These are phyloP conservation scores for Aquilaria agallochum DNA, from an alignment of 441 rosid genomes.

Conservation along the genomic window DNA sequence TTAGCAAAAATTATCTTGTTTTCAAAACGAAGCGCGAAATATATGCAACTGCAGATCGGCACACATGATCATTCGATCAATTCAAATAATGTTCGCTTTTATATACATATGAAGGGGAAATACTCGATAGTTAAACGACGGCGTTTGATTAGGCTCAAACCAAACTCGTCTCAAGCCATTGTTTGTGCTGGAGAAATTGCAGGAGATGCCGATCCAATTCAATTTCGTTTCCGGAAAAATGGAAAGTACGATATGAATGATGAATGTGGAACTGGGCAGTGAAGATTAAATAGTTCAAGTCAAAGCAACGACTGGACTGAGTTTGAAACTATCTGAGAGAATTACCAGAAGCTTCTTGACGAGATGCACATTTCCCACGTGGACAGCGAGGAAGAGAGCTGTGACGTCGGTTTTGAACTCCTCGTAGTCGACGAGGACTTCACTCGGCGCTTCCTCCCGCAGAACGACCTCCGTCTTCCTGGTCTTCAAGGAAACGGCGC, in stretches of 20 bases:
- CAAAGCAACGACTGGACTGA: conserved; percentile 12
- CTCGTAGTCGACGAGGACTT: conserved; percentile 61
- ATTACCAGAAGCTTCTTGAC: conserved; percentile 81
- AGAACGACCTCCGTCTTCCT: conserved; percentile 64
- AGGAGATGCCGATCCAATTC: too few species aligned
- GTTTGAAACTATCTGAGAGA: neutral
- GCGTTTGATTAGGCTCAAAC: too few species aligned
- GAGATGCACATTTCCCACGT: conserved; percentile 66
- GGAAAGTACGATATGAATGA: neutral
- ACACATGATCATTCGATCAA: too few species aligned
- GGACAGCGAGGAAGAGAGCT: conserved; percentile 81
- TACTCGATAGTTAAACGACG: too few species aligned
- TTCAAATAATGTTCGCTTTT: too few species aligned
- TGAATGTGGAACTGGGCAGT: conserved; percentile 8
- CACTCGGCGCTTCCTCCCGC: conserved; percentile 57
- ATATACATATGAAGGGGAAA: too few species aligned
- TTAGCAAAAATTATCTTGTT: too few species aligned
- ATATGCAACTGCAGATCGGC: too few species aligned
- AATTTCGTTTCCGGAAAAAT: too few species aligned
- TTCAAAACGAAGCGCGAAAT: too few species aligned
- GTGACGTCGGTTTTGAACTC: conserved; percentile 95
- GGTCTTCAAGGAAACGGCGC: conserved; percentile 67
- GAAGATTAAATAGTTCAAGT: conserved; percentile 24
- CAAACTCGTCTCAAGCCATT: too few species aligned
- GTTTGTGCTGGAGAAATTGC: too few species aligned